These are phyloP conservation scores for Tylopilus vinaceipallidus DNA, from an alignment of 768 basidiomycete species.

Conservation along the genomic window DNA sequence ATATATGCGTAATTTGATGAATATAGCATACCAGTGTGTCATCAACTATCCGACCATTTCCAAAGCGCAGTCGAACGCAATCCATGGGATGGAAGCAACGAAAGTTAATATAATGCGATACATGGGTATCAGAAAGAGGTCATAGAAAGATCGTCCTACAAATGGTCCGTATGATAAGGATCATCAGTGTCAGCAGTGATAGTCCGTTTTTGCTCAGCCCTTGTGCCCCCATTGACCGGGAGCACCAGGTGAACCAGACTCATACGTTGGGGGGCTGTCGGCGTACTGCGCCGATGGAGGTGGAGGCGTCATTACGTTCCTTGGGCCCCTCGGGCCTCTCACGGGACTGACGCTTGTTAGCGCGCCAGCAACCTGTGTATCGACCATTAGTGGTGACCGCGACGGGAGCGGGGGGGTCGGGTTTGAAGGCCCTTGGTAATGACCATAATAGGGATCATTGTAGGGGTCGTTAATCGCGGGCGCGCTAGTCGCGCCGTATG, in stretches of 20 bases:
- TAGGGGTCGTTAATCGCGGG: slow-evolving; percentile 35
- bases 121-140: slow-evolving; percentile 23
- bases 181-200: neutral
- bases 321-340: slow-evolving; percentile 42
- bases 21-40: too few species aligned
- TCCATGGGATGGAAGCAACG: neutral
- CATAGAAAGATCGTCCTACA: slow-evolving; percentile 12
- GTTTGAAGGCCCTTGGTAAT: slow-evolving; percentile 16
- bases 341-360: slow-evolving; percentile 38
- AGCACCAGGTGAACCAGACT: slow-evolving; percentile 46
- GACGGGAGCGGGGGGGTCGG: slow-evolving; percentile 32
- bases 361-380: slow-evolving; percentile 33
- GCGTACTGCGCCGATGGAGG: slow-evolving; percentile 28
- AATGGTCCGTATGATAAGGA: slow-evolving; percentile 17
- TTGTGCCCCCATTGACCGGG: slow-evolving; percentile 56
- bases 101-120: slow-evolving; percentile 10
- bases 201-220: slow-evolving; percentile 13
- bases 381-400: slow-evolving; percentile 38
- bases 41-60: slow-evolving; percentile 53
- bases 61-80: too few species aligned
- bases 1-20: neutral
- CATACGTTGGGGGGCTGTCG: slow-evolving; percentile 69
- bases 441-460: slow-evolving; percentile 29
- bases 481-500: slow-evolving; percentile 49
- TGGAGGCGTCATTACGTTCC: slow-evolving; percentile 28